Evolutionary conservation across 2,329 filamentous ascomycete genomes (phyloP), one percentile per base, ranked within the genome.

Genomic region (Hyphodiscus sp.): DNA sequence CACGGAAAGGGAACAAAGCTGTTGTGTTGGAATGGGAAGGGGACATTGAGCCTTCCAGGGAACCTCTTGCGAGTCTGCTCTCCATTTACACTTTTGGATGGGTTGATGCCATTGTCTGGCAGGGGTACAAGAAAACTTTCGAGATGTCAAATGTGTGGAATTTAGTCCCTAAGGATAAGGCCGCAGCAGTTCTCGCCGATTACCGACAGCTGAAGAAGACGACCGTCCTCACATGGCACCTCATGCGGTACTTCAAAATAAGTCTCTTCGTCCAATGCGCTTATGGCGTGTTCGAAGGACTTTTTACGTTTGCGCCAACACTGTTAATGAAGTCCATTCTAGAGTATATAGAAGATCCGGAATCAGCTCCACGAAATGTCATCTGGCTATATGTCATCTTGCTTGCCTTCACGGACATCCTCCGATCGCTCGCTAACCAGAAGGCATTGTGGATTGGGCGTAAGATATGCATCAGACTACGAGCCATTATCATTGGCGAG

Each of bases 301-400:
- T 94, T 41, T 87, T 97, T 60, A 91, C 89, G 2, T 99, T 97
- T 71, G 84, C 89, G 15, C 94, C 94, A 1, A 99, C 94, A 2
- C 75, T 99, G 47, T 80, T 99, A 19, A 79, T 99, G 42, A 92
- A 91, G 68, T 87, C 87, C 16, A 97, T 99, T 56, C 76, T 99
- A 26, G 85, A 96, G 69, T 96, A 95, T 65, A 87, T 97, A n/a
- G 91, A 99, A 71, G 76, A 87, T 52, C 91, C 91, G 1, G 77
- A 81, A 0, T 74, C 77, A 2, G 86, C 86, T 0, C 91, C 94
- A 0, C 73, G 79, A 48, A 97, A 94, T 67, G 91, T 96, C 18
- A 85, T 95, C 20, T 99, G 94, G 94, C 83, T 99, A 49, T 96
- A 92, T 64, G 94, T 97, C 46, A 90, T 95, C 46, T 77, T 96